Percentiles rank a stretch among this genome's conserved stretches.
These are phyloP conservation scores for Aphanomyces euteiches DNA, from an alignment of 352 stramenopile genomes.

Conservation along the genomic window DNA sequence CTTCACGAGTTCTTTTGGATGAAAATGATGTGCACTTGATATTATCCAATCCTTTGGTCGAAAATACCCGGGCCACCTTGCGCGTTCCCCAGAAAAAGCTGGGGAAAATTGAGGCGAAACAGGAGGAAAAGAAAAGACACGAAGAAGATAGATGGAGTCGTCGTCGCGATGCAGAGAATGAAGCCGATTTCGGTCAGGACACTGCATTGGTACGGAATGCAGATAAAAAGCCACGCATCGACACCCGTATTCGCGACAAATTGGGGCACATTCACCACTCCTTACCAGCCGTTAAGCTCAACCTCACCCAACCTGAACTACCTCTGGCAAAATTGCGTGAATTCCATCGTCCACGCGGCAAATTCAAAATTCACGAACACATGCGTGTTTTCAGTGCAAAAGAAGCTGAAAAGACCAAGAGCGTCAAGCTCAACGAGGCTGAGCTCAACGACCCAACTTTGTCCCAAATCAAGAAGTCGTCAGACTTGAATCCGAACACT, in stretches of 20 bases:
- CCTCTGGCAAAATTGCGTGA: slow-evolving; percentile 75
- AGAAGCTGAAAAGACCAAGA: slow-evolving; percentile 63
- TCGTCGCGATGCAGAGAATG: no score
- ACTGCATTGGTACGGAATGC: slow-evolving; percentile 56
- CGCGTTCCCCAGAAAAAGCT: slow-evolving; percentile 79
- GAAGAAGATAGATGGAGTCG: no score
- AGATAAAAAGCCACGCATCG: slow-evolving; percentile 68
- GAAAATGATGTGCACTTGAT: slow-evolving; percentile 79
- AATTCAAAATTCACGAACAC: slow-evolving; percentile 84
- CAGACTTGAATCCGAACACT: no score
- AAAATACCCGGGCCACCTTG: slow-evolving; percentile 73
- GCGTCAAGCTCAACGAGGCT: slow-evolving; percentile 15
- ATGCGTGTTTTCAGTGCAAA: slow-evolving; percentile 54
- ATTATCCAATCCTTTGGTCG: slow-evolving; percentile 69
- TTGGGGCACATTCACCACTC: slow-evolving; percentile 82
- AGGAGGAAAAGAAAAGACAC: slow-evolving; percentile 63
- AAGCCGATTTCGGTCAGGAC: slow-evolving; percentile 74
- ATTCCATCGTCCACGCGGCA: slow-evolving; percentile 75
- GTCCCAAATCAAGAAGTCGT: no score
- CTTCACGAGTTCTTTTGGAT: slow-evolving; percentile 75
- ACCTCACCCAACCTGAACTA: slow-evolving; percentile 77
- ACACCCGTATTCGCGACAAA: slow-evolving; percentile 80
- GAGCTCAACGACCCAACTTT: slow-evolving; percentile 26
- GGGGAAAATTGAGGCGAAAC: slow-evolving; percentile 71
- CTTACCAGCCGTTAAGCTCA: slow-evolving; percentile 82